phyloP scores from a whole-genome alignment of 2,329 filamentous ascomycete species.

The Aureobasidium sp. region DNA sequence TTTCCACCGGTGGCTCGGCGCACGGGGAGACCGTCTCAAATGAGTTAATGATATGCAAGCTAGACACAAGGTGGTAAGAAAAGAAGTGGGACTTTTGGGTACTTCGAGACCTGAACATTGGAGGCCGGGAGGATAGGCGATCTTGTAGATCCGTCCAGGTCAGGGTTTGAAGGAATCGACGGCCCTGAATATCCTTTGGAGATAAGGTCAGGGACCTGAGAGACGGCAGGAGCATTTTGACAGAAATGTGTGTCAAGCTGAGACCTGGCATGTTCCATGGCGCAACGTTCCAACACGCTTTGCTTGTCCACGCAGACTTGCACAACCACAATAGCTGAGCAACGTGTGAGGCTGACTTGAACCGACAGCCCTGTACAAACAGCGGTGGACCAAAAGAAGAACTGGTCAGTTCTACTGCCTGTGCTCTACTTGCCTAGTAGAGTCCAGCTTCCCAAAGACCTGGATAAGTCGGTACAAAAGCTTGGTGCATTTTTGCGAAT shows the following conservation, averaged over 20 bases:
- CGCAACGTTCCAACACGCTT: not conserved
- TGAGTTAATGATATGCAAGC: not conserved
- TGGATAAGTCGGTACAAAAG: not conserved
- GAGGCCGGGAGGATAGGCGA: not conserved
- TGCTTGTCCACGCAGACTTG: not conserved
- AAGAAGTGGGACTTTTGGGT: not conserved
- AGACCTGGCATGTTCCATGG: conserved; percentile 9
- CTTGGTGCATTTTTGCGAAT: not conserved
- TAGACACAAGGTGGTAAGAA: not conserved
- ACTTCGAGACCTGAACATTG: not conserved
- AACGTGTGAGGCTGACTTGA: conserved; percentile 6
- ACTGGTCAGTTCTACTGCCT: not conserved
- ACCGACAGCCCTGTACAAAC: not conserved
- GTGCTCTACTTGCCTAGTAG: not conserved
- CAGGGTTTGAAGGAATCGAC: not conserved
- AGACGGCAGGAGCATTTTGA: not conserved
- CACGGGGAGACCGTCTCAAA: not conserved
- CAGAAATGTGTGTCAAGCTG: not conserved
- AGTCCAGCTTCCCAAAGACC: not conserved
- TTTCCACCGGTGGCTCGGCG: not conserved
- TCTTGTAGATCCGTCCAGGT: not conserved
- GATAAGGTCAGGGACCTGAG: conserved; percentile 2
- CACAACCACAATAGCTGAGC: not conserved
- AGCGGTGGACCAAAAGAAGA: not conserved
- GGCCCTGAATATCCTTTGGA: not conserved